Percentiles rank a stretch among this genome's conserved stretches.
phyloP scores from a whole-genome alignment of 2,329 filamentous ascomycete genomes.

The Scolecobasidium constrictum region DNA sequence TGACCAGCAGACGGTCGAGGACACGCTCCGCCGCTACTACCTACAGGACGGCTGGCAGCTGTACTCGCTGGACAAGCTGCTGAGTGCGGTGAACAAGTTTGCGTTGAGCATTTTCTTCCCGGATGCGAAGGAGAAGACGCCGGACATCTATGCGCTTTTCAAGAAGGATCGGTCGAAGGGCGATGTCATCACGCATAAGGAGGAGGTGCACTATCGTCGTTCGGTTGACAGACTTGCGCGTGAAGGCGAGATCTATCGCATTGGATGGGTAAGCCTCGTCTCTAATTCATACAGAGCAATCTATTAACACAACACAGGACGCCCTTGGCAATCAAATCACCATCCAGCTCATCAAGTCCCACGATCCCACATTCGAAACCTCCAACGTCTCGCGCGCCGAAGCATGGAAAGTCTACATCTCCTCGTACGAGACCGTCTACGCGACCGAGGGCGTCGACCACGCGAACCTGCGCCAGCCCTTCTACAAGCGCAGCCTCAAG shows the following conservation, averaged over 20 bases:
- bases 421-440: constrained; percentile 79
- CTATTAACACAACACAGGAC: constrained; percentile 32
- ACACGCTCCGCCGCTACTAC: constrained; percentile 85
- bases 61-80: constrained; percentile 84
- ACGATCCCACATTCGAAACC: constrained; percentile 68
- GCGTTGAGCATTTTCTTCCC: constrained; percentile 73
- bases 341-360: constrained; percentile 75
- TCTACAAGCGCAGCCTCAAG: constrained; percentile 24
- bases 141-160: constrained; percentile 82
- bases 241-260: constrained; percentile 82
- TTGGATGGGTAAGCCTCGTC: constrained; percentile 67
- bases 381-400: constrained; percentile 53
- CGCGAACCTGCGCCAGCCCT: background rate
- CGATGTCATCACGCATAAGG: constrained; percentile 78
- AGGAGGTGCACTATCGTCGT: constrained; percentile 82
- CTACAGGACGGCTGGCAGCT: constrained; percentile 83
- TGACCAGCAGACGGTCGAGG: constrained; percentile 76
- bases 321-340: constrained; percentile 58
- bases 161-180: constrained; percentile 62
- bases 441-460: constrained; percentile 48
- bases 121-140: constrained; percentile 86
- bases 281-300: constrained; percentile 21
- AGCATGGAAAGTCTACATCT: constrained; percentile 90
- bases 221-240: constrained; percentile 88
- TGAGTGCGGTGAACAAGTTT: constrained; percentile 70